Evolutionary conservation across 2,329 filamentous ascomycete species (phyloP), one percentile per base, ranked within the genome.

Genomic region (Leptographium radiaticola): DNA sequence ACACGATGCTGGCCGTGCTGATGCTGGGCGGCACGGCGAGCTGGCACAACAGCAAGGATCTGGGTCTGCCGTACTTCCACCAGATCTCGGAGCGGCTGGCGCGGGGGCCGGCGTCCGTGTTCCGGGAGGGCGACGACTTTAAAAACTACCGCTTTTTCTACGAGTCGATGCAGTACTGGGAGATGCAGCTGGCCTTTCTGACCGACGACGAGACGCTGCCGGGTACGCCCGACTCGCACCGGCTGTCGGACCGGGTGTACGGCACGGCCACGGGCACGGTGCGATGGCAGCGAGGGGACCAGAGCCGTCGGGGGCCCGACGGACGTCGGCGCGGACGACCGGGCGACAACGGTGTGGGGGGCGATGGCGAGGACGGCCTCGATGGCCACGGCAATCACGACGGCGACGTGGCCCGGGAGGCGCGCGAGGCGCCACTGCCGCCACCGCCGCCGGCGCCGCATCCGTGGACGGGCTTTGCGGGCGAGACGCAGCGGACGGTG

Each of bases 181-280:
- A 79, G 58, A 79, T 79, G 76, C 67, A 78, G 4, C 71, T 78
- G 50, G 75, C 75, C 0, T 79, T 77, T 58, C 73, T 79, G 30
- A 73, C 70, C 55, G 69, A 70, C 58, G 70, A 69, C 50, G 66
- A 58, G 48, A 65, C 64, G 0, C 65, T 68, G 39, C 66, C 64
- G 54, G 64, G 62, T 2, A 63, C 68, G 12, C 66, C 66, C 39
- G 61, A 63, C n/a, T 31, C 42, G 6, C 16, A 33, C 11, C 20
- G 12, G 15, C 53, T 50, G 9, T 40, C 52, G 11, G 45, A 49
- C 25, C 36, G 52, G 5, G 25, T 20, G 39, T 34, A 46, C 20
- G 47, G 39, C 9, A 36, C 9, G 25, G 25, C 25, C 31, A 20
- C 25, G 18, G 15, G 34, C 10, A 11, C 48, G 20, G 15, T 11